Evolutionary conservation across 768 basidiomycete species (phyloP).

Genomic region (Kwoniella bestiolae): DNA sequence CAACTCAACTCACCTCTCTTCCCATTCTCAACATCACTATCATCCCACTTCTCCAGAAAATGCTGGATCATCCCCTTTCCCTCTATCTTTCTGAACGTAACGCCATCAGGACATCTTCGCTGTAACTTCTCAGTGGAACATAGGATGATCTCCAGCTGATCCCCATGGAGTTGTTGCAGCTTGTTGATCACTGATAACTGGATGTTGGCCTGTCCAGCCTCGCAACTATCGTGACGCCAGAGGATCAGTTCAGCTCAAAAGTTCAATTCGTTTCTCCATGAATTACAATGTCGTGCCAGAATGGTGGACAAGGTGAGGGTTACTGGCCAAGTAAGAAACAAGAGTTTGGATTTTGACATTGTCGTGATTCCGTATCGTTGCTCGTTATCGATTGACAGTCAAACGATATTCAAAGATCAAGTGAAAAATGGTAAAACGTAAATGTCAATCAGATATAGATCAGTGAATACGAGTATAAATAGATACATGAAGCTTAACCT

Average conservation of each 20-base stretch:
- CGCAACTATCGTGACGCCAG: constrained; percentile 7
- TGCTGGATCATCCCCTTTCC: constrained; percentile 9
- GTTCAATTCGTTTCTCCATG: too few species aligned
- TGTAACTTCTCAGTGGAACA: constrained; percentile 3
- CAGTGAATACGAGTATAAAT: too few species aligned
- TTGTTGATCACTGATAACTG: constrained; percentile 20
- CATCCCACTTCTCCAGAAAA: constrained; percentile 2
- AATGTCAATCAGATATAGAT: too few species aligned
- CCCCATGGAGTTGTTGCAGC: constrained; percentile 10
- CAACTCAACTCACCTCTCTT: background rate
- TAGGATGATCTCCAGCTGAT: constrained; percentile 25
- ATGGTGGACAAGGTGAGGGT: background rate
- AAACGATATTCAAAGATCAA: too few species aligned
- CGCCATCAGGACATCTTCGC: constrained; percentile 1
- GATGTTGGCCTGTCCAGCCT: constrained; percentile 23
- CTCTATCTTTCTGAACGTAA: constrained; percentile 16
- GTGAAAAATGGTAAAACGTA: too few species aligned
- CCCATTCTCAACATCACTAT: background rate
- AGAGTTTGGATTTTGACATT: background rate
- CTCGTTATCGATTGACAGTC: too few species aligned
- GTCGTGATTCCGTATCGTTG: background rate
- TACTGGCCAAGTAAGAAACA: background rate
- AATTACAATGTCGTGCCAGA: too few species aligned
- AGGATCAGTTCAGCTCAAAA: too few species aligned
- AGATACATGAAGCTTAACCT: too few species aligned